These are phyloP conservation scores for Phellopilus nigrolimitatus DNA, from an alignment of 1,284 basidiomycete species.

Conservation along the genomic window DNA sequence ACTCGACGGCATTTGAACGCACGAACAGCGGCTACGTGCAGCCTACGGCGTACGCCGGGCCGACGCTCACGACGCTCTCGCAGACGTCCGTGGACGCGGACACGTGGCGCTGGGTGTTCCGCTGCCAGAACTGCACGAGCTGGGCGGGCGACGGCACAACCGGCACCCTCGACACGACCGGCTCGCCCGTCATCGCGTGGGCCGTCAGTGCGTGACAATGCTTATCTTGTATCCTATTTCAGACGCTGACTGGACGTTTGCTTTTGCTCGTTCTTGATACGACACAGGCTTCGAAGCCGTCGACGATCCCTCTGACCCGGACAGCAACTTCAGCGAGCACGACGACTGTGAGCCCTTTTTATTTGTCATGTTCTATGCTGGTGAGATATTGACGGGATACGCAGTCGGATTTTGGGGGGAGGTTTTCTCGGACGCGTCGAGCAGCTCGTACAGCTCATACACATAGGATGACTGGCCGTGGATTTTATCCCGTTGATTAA, in stretches of 20 bases:
- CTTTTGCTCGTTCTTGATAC: background rate
- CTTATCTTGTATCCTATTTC: background rate
- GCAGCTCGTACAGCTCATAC: conserved; percentile 43
- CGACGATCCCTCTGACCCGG: conserved; percentile 34
- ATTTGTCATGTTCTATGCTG: background rate
- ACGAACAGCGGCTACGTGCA: conserved; percentile 37
- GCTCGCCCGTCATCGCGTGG: conserved; percentile 47
- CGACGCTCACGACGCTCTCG: conserved; percentile 39
- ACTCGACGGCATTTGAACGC: background rate
- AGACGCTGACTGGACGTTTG: background rate
- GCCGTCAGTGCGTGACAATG: conserved; percentile 32
- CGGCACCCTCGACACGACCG: conserved; percentile 36
- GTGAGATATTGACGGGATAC: too few relatives aligned
- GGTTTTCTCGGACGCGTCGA: conserved; percentile 44
- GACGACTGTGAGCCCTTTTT: conserved; percentile 35
- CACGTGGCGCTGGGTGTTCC: conserved; percentile 53
- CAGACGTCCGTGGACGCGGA: conserved; percentile 41
- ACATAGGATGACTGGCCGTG: too few relatives aligned
- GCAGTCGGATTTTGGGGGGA: conserved; percentile 56
- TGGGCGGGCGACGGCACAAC: conserved; percentile 1
- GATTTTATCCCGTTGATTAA: too few relatives aligned
- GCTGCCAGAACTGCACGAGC: conserved; percentile 47
- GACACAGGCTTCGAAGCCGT: conserved; percentile 22
- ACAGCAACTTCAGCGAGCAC: conserved; percentile 38
- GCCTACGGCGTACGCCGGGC: conserved; percentile 39